Conservation (phyloP, 169 alveolate genomes). For the Toxoplasma gondii region DNA sequence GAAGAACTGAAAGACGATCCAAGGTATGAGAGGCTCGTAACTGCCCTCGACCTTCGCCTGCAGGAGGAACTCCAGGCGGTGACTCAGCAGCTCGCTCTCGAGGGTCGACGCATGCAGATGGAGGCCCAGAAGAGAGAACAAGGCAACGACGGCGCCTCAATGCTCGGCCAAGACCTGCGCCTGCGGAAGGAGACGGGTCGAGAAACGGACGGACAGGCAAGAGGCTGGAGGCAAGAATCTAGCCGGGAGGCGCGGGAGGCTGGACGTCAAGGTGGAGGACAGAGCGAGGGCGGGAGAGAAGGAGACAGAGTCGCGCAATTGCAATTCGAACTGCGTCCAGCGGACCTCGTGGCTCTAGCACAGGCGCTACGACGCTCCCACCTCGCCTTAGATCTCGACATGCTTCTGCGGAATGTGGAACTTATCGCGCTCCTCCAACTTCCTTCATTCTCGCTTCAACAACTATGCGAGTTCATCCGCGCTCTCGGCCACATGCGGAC, state of each 20-base stretch:
- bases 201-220: background rate
- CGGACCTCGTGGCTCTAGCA: background rate
- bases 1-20: conserved; percentile 13
- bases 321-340: background rate
- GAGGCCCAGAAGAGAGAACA: background rate
- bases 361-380: background rate
- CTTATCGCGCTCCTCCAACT: conserved; percentile 3
- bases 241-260: background rate
- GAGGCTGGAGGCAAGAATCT: background rate
- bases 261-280: background rate
- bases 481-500: background rate
- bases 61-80: background rate
- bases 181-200: background rate
- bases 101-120: background rate
- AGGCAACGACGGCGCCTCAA: background rate
- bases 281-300: background rate
- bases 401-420: background rate
- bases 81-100: background rate
- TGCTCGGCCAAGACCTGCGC: background rate
- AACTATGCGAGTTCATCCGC: background rate
- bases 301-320: background rate
- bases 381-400: background rate
- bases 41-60: background rate
- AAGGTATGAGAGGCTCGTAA: background rate
- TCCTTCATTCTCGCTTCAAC: background rate